Evolutionary conservation across 352 stramenopile genomes (phyloP).

Genomic region (Pythium phragmiticola): DNA sequence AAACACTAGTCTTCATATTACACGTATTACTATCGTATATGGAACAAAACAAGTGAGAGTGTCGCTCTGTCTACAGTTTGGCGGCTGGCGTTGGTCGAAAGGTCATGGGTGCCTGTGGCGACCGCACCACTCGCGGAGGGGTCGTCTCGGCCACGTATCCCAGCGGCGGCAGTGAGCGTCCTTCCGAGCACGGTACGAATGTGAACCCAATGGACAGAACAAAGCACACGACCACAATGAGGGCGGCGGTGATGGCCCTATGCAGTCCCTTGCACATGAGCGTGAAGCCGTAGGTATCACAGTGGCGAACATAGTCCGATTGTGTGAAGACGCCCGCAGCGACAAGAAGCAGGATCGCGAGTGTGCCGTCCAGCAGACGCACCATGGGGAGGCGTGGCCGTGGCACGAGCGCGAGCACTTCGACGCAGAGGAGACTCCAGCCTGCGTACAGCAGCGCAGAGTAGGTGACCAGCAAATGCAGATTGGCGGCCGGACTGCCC

Average conservation of each 20-base stretch:
- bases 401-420: neutral
- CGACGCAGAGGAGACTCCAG: constrained; percentile 3
- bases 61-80: constrained; percentile 17
- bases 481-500: constrained; percentile 1
- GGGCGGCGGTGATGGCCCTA: neutral
- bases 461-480: constrained; percentile 9
- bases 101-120: neutral
- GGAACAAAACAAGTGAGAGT: neutral
- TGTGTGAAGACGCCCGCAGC: neutral
- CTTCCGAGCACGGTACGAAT: neutral
- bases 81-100: constrained; percentile 18
- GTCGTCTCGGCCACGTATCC: constrained; percentile 20
- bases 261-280: constrained; percentile 11
- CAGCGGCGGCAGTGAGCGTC: neutral
- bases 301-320: constrained; percentile 20
- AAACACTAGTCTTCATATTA: neutral
- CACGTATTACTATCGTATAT: neutral
- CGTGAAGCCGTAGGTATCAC: constrained; percentile 17
- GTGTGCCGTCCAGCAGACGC: constrained; percentile 2
- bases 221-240: constrained; percentile 11
- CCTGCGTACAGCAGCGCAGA: neutral
- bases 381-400: constrained; percentile 10
- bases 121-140: neutral
- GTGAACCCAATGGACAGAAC: constrained; percentile 9
- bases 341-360: constrained; percentile 3